Evolutionary conservation across 2,329 filamentous ascomycete species (phyloP).

Genomic region (Colletotrichum sublineola): DNA sequence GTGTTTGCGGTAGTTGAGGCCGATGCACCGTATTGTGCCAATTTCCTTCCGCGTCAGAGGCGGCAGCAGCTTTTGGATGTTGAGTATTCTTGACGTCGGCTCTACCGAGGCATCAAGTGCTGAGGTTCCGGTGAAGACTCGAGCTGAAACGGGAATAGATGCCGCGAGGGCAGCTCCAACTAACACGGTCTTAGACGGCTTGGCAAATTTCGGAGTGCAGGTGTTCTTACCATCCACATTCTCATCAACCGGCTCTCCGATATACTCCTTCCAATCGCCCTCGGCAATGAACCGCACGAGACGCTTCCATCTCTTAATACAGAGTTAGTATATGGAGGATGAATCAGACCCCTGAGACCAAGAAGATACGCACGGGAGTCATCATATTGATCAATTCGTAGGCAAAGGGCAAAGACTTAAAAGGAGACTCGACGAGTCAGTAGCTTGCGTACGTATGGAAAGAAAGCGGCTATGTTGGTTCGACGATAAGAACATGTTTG

Average conservation of each 20-base stretch:
- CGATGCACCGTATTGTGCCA: slow-evolving; percentile 68
- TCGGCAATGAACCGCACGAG: slow-evolving; percentile 46
- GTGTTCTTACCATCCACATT: slow-evolving; percentile 43
- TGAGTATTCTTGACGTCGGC: slow-evolving; percentile 49
- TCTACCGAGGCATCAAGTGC: slow-evolving; percentile 47
- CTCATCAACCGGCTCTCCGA: slow-evolving; percentile 45
- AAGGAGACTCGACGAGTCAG: neutral
- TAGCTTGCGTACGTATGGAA: neutral
- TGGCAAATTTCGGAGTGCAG: neutral
- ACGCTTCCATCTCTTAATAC: slow-evolving; percentile 43
- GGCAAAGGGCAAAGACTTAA: too few relatives aligned
- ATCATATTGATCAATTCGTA: slow-evolving; percentile 12
- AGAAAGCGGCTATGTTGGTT: neutral
- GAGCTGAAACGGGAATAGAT: slow-evolving; percentile 39
- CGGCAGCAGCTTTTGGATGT: slow-evolving; percentile 40
- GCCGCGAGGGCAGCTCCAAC: slow-evolving; percentile 45
- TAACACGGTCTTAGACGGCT: slow-evolving; percentile 10
- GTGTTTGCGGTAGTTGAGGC: slow-evolving; percentile 57
- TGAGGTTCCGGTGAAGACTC: slow-evolving; percentile 43
- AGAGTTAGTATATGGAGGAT: neutral
- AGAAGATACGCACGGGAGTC: slow-evolving; percentile 20
- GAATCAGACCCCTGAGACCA: accelerated
- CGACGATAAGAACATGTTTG: neutral
- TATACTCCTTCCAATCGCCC: slow-evolving; percentile 45
- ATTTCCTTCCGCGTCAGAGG: slow-evolving; percentile 63